These are phyloP conservation scores for Trametes elegans DNA, from an alignment of 768 basidiomycete genomes.

Conservation along the genomic window DNA sequence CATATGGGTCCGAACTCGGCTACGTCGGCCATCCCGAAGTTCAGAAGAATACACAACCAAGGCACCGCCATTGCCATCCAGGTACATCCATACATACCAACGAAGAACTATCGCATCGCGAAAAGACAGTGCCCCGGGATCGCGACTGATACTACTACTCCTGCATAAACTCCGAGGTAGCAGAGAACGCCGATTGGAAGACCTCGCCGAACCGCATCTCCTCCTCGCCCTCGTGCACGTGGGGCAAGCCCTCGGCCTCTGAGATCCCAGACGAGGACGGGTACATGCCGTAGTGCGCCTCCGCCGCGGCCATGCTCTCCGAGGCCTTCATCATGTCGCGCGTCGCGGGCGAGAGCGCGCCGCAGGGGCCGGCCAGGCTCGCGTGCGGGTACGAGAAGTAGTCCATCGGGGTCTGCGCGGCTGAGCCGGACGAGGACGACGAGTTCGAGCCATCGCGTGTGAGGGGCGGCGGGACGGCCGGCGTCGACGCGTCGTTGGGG, in stretches of 20 bases:
- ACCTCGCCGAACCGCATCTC: constrained; percentile 3
- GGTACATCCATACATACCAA: too few relatives aligned
- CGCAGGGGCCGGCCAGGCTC: too few relatives aligned
- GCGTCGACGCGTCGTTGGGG: neutral
- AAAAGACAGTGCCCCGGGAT: neutral
- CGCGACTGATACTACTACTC: neutral
- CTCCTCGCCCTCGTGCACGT: neutral
- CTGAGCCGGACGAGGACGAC: constrained; percentile 1
- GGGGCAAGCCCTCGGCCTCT: neutral
- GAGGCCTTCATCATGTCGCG: neutral
- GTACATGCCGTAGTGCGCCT: neutral
- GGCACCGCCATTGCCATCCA: neutral
- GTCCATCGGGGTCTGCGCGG: neutral
- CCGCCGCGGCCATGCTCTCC: constrained; percentile 1
- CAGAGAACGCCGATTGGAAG: neutral
- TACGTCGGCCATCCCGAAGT: neutral
- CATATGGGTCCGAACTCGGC: constrained; percentile 10
- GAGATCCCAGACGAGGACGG: neutral
- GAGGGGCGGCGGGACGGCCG: neutral
- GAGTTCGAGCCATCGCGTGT: neutral
- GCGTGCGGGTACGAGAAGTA: neutral
- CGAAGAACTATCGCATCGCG: neutral
- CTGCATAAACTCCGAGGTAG: neutral
- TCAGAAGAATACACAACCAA: neutral
- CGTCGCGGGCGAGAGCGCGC: neutral